Evolutionary conservation across 2,329 filamentous ascomycete genomes (phyloP), one percentile per base, ranked within the genome.

Genomic region (Alternaria novae-zelandiae): DNA sequence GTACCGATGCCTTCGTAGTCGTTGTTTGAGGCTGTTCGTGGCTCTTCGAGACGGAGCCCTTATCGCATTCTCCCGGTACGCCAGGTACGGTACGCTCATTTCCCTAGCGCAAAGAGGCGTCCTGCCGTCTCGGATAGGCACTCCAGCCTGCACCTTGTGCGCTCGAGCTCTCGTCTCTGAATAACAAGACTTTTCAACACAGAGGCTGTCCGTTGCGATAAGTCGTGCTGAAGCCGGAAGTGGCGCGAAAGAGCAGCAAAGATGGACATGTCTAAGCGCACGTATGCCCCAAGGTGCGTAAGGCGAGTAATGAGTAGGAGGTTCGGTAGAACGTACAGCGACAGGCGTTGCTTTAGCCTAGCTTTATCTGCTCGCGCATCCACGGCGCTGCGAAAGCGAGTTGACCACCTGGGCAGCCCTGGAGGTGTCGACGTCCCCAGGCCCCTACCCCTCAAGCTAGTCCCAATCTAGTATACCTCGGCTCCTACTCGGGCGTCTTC

Each of bases 391-490:
- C 21, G 49, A 51, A 10, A 51, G 49, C 32, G 28, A 51, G 28
- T 30, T 15, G 32, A 36, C 32, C 32, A 36, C 30, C 30, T 32
- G 30, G 30, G 30, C 30, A 32, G 30, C 30, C 30, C 30, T 32
- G 30, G 30, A 32, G 32, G 32, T 36, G 26, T 44, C 25, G n/a
- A 28, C 17, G 23, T 55, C 20, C 41, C 36, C 36, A 1, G 36
- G 36, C n/a, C 36, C 23, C 54, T 64, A 70, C 69, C 68, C 66
- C 68, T 70, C 67, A 70, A 53, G 30, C 60, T 50, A 64, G 57
- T 36, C 61, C 63, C 30, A 28, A 49, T 64, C 23, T n/a, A 56
- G 67, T 47, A 55, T 20, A 69, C 67, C 67, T 70, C 67, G 67
- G 67, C 59, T 59, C 12, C 54, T 57, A 45, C 46, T 51, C 57